phyloP scores from a whole-genome alignment of 768 basidiomycete species.

The Pisolithus microcarpus region DNA sequence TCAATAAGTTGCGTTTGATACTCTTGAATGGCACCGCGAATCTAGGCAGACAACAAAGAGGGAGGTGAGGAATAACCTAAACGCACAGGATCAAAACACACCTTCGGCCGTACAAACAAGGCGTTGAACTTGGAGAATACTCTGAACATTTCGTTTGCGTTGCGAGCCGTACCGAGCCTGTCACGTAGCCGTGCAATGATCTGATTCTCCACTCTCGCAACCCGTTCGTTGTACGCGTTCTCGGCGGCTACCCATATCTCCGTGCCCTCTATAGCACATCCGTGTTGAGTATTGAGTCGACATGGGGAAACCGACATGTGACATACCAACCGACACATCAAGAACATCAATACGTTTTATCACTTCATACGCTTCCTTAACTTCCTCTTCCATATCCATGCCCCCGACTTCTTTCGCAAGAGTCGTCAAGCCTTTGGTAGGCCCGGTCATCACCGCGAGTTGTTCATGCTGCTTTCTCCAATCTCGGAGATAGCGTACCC shows the following conservation, averaged over 20 bases:
- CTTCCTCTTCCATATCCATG: conserved; percentile 98
- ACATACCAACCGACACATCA: conserved; percentile 84
- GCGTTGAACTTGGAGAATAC: conserved; percentile 99
- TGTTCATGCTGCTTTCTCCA: conserved; percentile 99
- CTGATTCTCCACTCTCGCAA: conserved; percentile 96
- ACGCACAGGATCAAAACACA: conserved; percentile 22
- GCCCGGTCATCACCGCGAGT: conserved; percentile 93
- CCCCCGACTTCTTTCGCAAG: conserved; percentile 74
- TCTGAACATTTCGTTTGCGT: conserved; percentile 99
- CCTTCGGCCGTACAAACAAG: conserved; percentile 92
- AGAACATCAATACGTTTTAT: conserved; percentile 94
- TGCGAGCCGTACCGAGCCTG: conserved; percentile 87
- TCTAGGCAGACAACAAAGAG: conserved; percentile 36
- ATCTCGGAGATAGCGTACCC: conserved; percentile 76
- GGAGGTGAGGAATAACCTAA: background rate
- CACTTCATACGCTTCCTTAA: conserved; percentile 93
- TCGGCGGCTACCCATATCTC: conserved; percentile 98
- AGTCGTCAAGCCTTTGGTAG: conserved; percentile 76
- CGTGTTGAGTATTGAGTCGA: background rate
- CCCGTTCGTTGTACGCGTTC: conserved; percentile 95
- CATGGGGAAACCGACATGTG: background rate
- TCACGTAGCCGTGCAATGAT: conserved; percentile 92
- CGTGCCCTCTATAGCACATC: conserved; percentile 66
- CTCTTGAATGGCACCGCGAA: conserved; percentile 97
- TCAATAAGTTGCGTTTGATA: conserved; percentile 99